phyloP scores from a whole-genome alignment of 371 early-diverging fungal genomes.

The Rhizomucor miehei region DNA sequence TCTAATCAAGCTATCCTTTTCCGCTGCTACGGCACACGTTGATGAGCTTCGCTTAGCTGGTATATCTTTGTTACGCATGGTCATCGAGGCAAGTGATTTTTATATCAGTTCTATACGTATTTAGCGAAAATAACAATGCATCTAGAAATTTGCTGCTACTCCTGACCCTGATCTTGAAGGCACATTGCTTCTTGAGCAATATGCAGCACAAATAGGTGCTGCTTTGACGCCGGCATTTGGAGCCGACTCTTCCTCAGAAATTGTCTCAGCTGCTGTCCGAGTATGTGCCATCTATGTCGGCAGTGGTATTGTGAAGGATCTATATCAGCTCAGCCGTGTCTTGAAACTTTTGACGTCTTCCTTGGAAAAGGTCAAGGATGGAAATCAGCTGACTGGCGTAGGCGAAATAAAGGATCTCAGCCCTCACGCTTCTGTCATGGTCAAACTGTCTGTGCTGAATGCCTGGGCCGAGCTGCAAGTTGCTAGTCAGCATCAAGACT shows the following conservation, averaged over 20 bases:
- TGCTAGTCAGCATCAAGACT: conserved; percentile 56
- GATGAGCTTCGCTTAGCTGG: conserved; percentile 80
- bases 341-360: conserved; percentile 69
- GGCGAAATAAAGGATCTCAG: conserved; percentile 60
- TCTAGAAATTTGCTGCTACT: conserved; percentile 56
- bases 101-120: neutral
- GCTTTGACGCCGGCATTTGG: conserved; percentile 87
- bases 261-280: conserved; percentile 76
- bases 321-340: conserved; percentile 72
- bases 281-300: conserved; percentile 85
- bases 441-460: conserved; percentile 72
- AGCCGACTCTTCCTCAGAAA: conserved; percentile 73
- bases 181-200: conserved; percentile 80
- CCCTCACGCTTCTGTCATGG: conserved; percentile 77
- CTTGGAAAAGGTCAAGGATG: conserved; percentile 70
- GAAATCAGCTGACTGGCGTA: conserved; percentile 50
- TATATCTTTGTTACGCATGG: conserved; percentile 65
- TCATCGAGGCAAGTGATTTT: conserved; percentile 53
- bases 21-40: conserved; percentile 81
- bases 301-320: conserved; percentile 79
- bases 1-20: conserved; percentile 82
- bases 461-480: conserved; percentile 84
- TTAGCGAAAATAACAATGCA: conserved; percentile 1
- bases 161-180: conserved; percentile 83
- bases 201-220: conserved; percentile 88